A percentile compares a stretch with the other conserved stretches of the same genome.
These are phyloP conservation scores for Leptographium wingfieldii DNA, from an alignment of 2,329 filamentous ascomycete species.

Conservation along the genomic window DNA sequence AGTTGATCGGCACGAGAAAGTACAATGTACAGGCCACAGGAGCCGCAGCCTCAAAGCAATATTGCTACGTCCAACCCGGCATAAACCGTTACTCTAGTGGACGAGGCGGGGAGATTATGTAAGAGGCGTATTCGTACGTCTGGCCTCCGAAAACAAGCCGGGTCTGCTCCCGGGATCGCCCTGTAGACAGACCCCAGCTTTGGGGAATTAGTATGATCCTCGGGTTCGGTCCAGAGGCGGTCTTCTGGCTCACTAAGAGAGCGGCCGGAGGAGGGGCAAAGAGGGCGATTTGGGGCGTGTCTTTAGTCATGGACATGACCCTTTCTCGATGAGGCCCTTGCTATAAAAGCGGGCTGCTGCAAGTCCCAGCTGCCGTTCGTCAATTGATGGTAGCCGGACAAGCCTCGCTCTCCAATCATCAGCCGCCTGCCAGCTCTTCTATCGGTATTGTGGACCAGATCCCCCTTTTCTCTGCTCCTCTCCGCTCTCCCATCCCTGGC, in stretches of 20 bases:
- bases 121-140: neutral
- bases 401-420: neutral
- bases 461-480: neutral
- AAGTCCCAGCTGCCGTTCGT: neutral
- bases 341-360: conserved; percentile 8
- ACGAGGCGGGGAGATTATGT: neutral
- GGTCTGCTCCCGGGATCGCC: neutral
- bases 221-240: neutral
- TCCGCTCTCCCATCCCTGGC: neutral
- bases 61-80: neutral
- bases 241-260: neutral
- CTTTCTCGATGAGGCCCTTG: neutral
- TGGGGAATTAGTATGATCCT: neutral
- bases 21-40: no score
- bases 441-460: neutral
- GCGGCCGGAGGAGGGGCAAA: neutral
- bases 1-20: no score
- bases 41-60: no score
- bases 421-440: neutral
- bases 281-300: neutral
- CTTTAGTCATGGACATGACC: neutral
- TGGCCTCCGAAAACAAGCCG: neutral
- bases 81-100: no score
- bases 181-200: neutral
- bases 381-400: neutral